Evolutionary conservation across 2,329 filamentous ascomycete genomes (phyloP).

Genomic region (Trichophaea hybrida): DNA sequence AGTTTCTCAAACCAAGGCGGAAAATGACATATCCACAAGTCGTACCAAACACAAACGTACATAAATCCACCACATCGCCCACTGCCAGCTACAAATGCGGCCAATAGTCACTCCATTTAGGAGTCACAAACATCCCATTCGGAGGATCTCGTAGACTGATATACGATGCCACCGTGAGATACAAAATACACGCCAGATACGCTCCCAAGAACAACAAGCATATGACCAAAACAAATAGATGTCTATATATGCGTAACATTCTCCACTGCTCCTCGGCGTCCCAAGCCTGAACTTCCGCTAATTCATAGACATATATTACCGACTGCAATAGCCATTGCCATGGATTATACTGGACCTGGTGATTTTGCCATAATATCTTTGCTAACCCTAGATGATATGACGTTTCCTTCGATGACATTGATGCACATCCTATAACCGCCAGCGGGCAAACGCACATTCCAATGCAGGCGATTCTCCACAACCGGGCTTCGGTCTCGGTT

Average conservation of each 20-base stretch:
- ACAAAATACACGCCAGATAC: slow-evolving; percentile 1
- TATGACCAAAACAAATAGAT: background rate
- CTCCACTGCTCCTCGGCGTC: background rate
- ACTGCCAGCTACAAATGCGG: slow-evolving; percentile 6
- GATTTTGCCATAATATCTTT: background rate
- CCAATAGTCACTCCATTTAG: slow-evolving; percentile 6
- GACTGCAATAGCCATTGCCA: background rate
- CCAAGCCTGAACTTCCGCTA: background rate
- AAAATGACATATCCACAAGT: too few species aligned
- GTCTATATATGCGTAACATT: background rate
- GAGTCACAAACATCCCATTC: background rate
- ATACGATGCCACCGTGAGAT: slow-evolving; percentile 6
- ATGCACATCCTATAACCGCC: background rate
- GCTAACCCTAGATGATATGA: background rate
- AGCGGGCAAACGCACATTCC: slow-evolving; percentile 6
- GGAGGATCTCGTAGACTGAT: slow-evolving; percentile 7
- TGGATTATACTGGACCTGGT: background rate
- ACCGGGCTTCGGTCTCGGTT: background rate
- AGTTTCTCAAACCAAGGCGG: too few species aligned
- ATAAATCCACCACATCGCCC: background rate
- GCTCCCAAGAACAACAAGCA: background rate
- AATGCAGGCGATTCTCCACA: slow-evolving; percentile 1
- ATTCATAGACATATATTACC: background rate
- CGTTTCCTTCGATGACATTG: background rate
- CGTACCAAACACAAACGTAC: too few species aligned